Percentiles rank a stretch among this genome's conserved stretches.
These are phyloP conservation scores for Rosa rugosa DNA, from an alignment of 306 rosid genomes.

Conservation along the genomic window DNA sequence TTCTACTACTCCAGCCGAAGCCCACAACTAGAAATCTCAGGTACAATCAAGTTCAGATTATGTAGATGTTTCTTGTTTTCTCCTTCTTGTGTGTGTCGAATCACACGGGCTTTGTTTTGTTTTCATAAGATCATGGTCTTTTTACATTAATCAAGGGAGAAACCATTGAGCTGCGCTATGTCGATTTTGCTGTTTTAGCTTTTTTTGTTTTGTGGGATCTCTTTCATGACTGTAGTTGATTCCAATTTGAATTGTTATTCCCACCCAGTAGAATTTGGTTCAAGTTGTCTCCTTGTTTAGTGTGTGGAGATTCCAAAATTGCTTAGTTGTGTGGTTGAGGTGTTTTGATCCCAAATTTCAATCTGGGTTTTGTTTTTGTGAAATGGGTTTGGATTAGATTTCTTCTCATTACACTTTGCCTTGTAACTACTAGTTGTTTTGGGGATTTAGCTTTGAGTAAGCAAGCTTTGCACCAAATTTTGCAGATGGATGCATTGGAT, in stretches of 20 bases:
- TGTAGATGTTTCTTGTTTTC: neutral
- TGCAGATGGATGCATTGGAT: conserved; percentile 22
- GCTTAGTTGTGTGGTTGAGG: neutral
- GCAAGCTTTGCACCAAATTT: neutral
- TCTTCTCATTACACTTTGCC: neutral
- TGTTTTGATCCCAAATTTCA: neutral
- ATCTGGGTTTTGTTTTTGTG: neutral
- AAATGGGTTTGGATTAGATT: neutral
- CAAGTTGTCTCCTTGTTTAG: neutral
- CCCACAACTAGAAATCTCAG: neutral
- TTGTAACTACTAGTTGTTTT: neutral
- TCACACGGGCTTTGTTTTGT: neutral
- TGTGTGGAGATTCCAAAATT: neutral
- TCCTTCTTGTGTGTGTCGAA: no score
- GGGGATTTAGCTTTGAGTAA: neutral
- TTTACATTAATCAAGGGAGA: no score
- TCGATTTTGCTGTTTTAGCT: neutral
- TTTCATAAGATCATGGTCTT: neutral
- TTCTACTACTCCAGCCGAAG: neutral
- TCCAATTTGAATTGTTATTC: neutral
- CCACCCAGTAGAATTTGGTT: neutral
- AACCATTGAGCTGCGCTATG: neutral
- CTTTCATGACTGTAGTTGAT: neutral
- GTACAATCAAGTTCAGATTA: neutral
- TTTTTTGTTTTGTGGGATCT: neutral